Base-by-base conservation (phyloP, 2,329 filamentous ascomycete species). In the Cordyceps militaris region DNA sequence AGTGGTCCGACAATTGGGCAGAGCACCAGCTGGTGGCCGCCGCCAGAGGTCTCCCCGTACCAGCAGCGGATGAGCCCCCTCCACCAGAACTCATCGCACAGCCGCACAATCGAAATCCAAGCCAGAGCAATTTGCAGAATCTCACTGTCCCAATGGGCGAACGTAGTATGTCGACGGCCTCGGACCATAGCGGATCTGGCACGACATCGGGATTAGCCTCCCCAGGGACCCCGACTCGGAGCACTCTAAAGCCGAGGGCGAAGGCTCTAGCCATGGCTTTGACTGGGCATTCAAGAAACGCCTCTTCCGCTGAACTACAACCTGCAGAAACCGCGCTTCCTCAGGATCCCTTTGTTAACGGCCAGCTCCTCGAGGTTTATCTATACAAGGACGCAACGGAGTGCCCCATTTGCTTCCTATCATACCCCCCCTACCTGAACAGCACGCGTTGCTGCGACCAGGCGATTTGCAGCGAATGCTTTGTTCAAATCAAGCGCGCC, bases 391-490 rank as follows among this genome's bases (percentile, higher is more conserved):
- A 96, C 63, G 87, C 91, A 3, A 76, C 78, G 7, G 94, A 99
- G 69, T 99, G 94, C 66, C 93, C 94, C 5, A 96, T 99, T 61
- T 99, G 94, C 76, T 96, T 97, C 70, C 78, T 97, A 55, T 95
- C 91, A 65, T 99, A 97, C 64, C 94, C 94, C 0, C 91, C 91
- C 3, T 95, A 95, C 68, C 79, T 99, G 30, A 99, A 99, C 73
- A 88, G 86, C 63, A 99, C 94, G 0, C 81, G 94, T 63, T 99
- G 94, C 70, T 99, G 94, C 71, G 91, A 96, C 66, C 94, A 99
- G 70, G 81, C 89, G 6, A 97, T 99, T 61, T 99, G 94, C 74
- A 97, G 92, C 43, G 94, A 99, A 74, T 99, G 94, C 71, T 99
- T 99, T 67, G 94, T 99, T 4, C 94, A 99, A 71, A 99, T 99